These are phyloP conservation scores for Vigna reflexopilosa DNA, from an alignment of 306 rosid genomes.

Conservation along the genomic window DNA sequence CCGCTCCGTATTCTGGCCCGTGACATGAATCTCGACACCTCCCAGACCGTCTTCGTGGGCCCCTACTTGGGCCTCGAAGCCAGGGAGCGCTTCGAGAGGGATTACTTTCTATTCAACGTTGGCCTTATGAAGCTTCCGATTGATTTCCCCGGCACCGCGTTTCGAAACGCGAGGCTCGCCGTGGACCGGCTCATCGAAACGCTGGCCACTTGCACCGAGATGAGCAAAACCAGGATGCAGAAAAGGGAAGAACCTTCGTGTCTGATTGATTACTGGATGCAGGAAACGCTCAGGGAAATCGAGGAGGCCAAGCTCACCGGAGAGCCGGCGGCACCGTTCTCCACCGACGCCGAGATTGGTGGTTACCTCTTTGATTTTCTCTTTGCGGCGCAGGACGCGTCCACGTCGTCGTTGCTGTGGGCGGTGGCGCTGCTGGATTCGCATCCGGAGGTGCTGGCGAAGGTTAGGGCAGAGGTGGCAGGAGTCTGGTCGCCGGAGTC, in stretches of 20 bases:
- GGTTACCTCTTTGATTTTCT: slow-evolving; percentile 84
- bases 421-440: slow-evolving; percentile 79
- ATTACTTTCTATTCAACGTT: slow-evolving; percentile 77
- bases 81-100: slow-evolving; percentile 64
- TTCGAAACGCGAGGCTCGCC: slow-evolving; percentile 83
- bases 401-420: slow-evolving; percentile 91
- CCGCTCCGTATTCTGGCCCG: slow-evolving; percentile 67
- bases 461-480: slow-evolving; percentile 64
- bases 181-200: slow-evolving; percentile 61
- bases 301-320: slow-evolving; percentile 40
- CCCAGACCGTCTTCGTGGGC: slow-evolving; percentile 87
- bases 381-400: slow-evolving; percentile 90
- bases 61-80: slow-evolving; percentile 62
- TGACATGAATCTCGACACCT: slow-evolving; percentile 83
- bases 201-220: slow-evolving; percentile 53
- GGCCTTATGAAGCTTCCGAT: slow-evolving; percentile 84
- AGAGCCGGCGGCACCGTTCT: slow-evolving; percentile 42
- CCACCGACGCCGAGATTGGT: slow-evolving; percentile 63
- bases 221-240: slow-evolving; percentile 64
- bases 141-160: slow-evolving; percentile 80
- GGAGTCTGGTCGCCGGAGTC: slow-evolving; percentile 74
- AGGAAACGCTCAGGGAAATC: slow-evolving; percentile 62
- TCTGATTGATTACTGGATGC: slow-evolving; percentile 89
- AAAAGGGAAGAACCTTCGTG: slow-evolving; percentile 66
- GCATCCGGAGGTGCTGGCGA: slow-evolving; percentile 65